A percentile compares a stretch with the other conserved stretches of the same genome.
phyloP scores from a whole-genome alignment of 176 grass and related monocot species.

The Secale cereale region DNA sequence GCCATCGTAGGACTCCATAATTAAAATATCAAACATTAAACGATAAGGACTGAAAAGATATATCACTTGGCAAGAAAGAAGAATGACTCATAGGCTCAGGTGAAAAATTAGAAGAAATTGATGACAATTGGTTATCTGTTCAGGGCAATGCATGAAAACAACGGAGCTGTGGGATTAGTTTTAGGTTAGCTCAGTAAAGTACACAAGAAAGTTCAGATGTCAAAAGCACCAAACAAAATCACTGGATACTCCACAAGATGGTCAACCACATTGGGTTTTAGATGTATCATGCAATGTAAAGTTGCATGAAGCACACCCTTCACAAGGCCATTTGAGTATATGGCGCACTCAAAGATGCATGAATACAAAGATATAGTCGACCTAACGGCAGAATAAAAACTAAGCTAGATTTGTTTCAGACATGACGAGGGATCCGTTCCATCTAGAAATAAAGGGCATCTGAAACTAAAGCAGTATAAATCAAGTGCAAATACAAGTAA shows the following conservation, averaged over 20 bases:
- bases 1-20: constrained; percentile 13
- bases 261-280: no score
- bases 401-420: background rate
- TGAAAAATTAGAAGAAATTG: background rate
- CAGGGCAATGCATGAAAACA: background rate
- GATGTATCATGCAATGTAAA: background rate
- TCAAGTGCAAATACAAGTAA: no score
- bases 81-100: background rate
- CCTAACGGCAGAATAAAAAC: background rate
- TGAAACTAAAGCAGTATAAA: background rate
- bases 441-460: background rate
- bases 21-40: background rate
- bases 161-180: no score
- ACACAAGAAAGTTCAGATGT: background rate
- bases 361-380: background rate
- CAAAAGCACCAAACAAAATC: background rate
- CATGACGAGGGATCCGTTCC: background rate
- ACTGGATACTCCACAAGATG: background rate
- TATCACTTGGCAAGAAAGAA: background rate
- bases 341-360: background rate
- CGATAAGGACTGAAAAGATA: background rate
- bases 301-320: background rate
- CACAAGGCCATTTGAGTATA: background rate
- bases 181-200: background rate
- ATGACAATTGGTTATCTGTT: background rate